Conservation (phyloP, 768 basidiomycete species). For the Tylopilus balloui region DNA sequence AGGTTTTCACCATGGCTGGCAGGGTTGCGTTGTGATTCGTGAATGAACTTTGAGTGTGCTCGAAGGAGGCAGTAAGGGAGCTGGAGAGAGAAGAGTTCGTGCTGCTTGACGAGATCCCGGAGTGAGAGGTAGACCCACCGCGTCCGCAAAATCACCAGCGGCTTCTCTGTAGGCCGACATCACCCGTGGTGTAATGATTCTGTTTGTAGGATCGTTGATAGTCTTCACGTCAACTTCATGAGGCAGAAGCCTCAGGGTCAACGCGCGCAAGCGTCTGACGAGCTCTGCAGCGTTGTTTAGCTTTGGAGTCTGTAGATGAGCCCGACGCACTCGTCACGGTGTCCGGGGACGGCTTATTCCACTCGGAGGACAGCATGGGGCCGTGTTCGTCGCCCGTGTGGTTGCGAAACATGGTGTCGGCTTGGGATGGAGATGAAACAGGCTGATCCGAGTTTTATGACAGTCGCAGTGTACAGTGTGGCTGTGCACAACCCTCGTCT, state of each 20-base stretch:
- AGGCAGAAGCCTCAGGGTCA: slow-evolving; percentile 74
- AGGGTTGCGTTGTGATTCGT: slow-evolving; percentile 75
- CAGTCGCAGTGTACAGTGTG: slow-evolving; percentile 8
- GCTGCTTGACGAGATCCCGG: neutral
- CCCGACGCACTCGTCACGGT: slow-evolving; percentile 65
- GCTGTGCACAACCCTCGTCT: slow-evolving; percentile 29
- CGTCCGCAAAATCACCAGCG: slow-evolving; percentile 84
- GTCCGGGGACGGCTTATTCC: slow-evolving; percentile 58
- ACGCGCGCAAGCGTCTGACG: slow-evolving; percentile 69
- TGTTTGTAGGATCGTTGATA: slow-evolving; percentile 73
- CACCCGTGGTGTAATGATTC: slow-evolving; percentile 78
- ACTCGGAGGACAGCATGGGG: slow-evolving; percentile 42
- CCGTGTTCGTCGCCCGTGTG: slow-evolving; percentile 35
- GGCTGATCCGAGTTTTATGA: neutral
- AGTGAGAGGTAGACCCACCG: slow-evolving; percentile 44
- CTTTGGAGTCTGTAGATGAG: neutral
- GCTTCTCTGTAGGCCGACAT: slow-evolving; percentile 72
- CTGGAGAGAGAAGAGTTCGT: slow-evolving; percentile 33
- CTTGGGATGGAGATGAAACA: neutral
- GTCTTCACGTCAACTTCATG: slow-evolving; percentile 66
- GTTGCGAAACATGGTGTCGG: slow-evolving; percentile 19
- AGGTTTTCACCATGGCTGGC: slow-evolving; percentile 86
- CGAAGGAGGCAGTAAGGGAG: slow-evolving; percentile 79
- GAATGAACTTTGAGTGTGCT: slow-evolving; percentile 74
- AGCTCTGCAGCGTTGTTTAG: slow-evolving; percentile 49